A percentile compares a stretch with the other conserved stretches of the same genome.
These are phyloP conservation scores for Colletotrichum sp. DNA, from an alignment of 2,329 filamentous ascomycete genomes.

Conservation along the genomic window DNA sequence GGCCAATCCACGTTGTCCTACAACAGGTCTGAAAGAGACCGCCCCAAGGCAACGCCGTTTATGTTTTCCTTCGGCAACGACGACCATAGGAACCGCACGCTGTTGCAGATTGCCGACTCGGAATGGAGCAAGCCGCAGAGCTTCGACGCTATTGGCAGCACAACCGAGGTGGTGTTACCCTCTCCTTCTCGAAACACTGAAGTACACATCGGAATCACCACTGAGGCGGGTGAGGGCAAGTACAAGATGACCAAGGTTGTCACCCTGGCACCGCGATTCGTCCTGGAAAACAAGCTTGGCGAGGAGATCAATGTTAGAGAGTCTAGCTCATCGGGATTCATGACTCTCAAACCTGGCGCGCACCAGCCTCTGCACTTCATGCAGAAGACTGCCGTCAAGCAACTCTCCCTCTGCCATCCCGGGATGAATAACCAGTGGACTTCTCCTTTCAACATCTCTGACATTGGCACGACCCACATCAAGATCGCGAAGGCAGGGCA, in stretches of 20 bases:
- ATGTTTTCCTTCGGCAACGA: slow-evolving; percentile 95
- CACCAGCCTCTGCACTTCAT: slow-evolving; percentile 89
- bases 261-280: slow-evolving; percentile 88
- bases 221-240: slow-evolving; percentile 92
- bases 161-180: slow-evolving; percentile 83
- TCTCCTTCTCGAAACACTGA: slow-evolving; percentile 75
- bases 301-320: slow-evolving; percentile 92
- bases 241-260: slow-evolving; percentile 98
- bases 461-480: slow-evolving; percentile 89
- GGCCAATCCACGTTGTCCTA: slow-evolving; percentile 69
- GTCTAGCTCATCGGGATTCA: slow-evolving; percentile 86
- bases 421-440: slow-evolving; percentile 98
- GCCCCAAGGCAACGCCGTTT: slow-evolving; percentile 81
- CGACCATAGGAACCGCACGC: slow-evolving; percentile 88
- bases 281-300: slow-evolving; percentile 89
- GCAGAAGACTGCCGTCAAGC: slow-evolving; percentile 81
- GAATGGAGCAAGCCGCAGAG: slow-evolving; percentile 97
- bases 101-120: slow-evolving; percentile 88
- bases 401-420: slow-evolving; percentile 90
- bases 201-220: slow-evolving; percentile 88
- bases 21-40: slow-evolving; percentile 55
- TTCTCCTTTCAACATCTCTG: slow-evolving; percentile 95
- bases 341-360: slow-evolving; percentile 78
- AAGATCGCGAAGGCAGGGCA: slow-evolving; percentile 92
- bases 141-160: slow-evolving; percentile 96